These are phyloP conservation scores for Aspergillus carbonarius DNA, from an alignment of 2,329 filamentous ascomycete species.

Conservation along the genomic window DNA sequence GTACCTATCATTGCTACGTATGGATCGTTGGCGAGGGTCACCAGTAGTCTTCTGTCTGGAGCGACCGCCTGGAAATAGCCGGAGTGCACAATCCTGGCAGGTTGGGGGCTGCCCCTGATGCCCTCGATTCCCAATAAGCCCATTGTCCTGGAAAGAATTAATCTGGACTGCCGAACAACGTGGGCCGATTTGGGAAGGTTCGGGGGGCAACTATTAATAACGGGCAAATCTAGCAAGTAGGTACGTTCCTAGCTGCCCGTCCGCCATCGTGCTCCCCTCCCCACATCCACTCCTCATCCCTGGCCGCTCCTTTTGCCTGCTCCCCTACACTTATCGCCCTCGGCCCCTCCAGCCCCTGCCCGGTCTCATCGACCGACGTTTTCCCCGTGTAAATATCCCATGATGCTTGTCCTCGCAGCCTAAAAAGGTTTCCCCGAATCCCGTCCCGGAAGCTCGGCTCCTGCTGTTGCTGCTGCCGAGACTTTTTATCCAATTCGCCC, in stretches of 20 bases:
- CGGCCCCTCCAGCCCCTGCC: slow-evolving; percentile 3
- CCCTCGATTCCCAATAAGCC: neutral
- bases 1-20: no score
- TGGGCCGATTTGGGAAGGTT: neutral
- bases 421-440: slow-evolving; percentile 11
- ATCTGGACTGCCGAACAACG: neutral
- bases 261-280: slow-evolving; percentile 2
- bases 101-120: neutral
- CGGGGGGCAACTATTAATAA: neutral
- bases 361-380: neutral
- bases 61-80: neutral
- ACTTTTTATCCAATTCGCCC: slow-evolving; percentile 9
- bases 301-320: neutral
- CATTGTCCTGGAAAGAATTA: no score
- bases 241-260: no score
- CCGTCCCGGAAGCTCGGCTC: slow-evolving; percentile 18
- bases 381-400: slow-evolving; percentile 17
- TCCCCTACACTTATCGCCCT: neutral
- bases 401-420: slow-evolving; percentile 14
- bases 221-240: neutral
- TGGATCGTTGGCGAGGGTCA: no score
- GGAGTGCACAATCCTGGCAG: neutral
- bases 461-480: slow-evolving; percentile 10
- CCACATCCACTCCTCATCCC: slow-evolving; percentile 11
- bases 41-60: neutral